Evolutionary conservation across 2,329 filamentous ascomycete species (phyloP), one percentile per base, ranked within the genome.

Genomic region (Cephalotrichum gorgonifer): DNA sequence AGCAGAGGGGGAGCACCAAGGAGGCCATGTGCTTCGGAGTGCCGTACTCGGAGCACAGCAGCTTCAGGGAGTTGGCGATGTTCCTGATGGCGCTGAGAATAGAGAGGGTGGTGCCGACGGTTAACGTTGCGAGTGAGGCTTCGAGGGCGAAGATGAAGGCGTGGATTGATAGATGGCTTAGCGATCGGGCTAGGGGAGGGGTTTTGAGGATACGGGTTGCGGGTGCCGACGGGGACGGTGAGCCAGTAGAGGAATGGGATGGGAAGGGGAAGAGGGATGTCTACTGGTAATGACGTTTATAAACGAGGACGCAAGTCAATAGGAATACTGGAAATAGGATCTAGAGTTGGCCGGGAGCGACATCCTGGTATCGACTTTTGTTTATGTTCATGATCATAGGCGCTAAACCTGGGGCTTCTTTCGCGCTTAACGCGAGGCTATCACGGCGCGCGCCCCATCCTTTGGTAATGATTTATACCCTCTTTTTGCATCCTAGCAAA

Each of bases 31-130:
- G 89, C 63, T 95, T 94, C 57, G 90, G 88, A 1, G 93, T 97
- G 2, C 93, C 93, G 2, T 98, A 98, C 62, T 90, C 85, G 47
- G 93, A 98, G 68, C 93, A 98, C 64, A 93, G 86, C 63, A 94
- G 87, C 53, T 98, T 98, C 61, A 76, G 91, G 38, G 93, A 98
- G 70, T 66, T 98, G 61, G 91, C 88, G 1, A 84, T 97, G 77
- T 98, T 98, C 61, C 79, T 91, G 56, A 93, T 93, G 73, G 79
- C 84, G 20, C 63, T 98, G 63, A 72, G 86, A 50, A 94, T 98
- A 55, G 89, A 91, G 54, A 87, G 84, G 65, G 79, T 98, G 6
- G 85, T 98, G 15, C 93, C 93, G 0, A 98, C 93, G 0, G 93
- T 98, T 3, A 97, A 98, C 50, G 76, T 84, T 1, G 79, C 79